A percentile compares a stretch with the other conserved stretches of the same genome.
Evolutionary conservation across 176 grass and related monocot species (phyloP).

Genomic region (Melocanna baccifera): DNA sequence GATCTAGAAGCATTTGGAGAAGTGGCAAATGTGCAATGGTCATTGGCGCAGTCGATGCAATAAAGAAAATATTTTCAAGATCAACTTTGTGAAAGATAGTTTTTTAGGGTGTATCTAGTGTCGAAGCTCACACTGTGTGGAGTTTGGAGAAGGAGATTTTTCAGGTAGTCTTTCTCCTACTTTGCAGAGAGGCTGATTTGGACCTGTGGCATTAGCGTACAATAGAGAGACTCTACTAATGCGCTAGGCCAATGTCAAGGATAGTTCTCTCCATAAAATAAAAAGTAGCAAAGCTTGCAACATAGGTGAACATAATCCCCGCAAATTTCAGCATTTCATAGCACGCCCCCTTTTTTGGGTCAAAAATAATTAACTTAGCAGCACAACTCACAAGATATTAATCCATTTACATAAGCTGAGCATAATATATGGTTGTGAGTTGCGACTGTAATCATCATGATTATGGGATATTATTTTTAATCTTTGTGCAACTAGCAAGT

Average conservation of each 20-base stretch:
- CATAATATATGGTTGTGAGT: not conserved
- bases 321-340: not conserved
- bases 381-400: not conserved
- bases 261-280: not conserved
- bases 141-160: too few species aligned
- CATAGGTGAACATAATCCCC: conserved; percentile 1
- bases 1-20: conserved; percentile 41
- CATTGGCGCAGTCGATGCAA: conserved; percentile 17
- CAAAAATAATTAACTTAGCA: not conserved
- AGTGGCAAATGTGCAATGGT: conserved; percentile 28
- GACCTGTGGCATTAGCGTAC: too few species aligned
- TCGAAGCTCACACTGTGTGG: too few species aligned
- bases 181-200: too few species aligned
- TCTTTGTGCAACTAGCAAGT: not conserved
- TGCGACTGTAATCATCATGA: not conserved
- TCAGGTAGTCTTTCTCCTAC: too few species aligned
- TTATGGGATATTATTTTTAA: not conserved
- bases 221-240: too few species aligned
- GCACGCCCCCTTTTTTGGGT: not conserved
- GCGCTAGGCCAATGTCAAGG: too few species aligned
- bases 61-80: not conserved
- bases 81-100: not conserved
- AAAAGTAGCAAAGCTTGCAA: not conserved
- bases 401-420: not conserved
- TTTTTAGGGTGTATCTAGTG: too few species aligned